These are phyloP conservation scores for Suhomyces kunorum DNA, from an alignment of 1,139 yeast genomes.

Conservation along the genomic window DNA sequence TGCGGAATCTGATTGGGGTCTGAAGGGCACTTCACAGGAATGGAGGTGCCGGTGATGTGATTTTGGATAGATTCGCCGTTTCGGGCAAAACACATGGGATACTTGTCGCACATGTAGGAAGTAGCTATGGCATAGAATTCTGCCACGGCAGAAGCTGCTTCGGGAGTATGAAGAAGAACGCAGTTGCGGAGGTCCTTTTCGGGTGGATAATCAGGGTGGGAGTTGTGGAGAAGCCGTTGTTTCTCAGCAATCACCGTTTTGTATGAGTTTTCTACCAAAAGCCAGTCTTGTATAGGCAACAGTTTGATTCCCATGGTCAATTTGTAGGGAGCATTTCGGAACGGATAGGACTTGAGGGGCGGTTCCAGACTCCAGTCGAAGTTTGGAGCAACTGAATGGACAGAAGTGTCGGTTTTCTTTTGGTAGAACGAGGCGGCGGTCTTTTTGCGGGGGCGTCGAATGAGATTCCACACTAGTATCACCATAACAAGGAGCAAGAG, in stretches of 20 bases:
- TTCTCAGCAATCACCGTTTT: constrained; percentile 46
- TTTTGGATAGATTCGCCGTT: constrained; percentile 40
- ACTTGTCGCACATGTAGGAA: constrained; percentile 51
- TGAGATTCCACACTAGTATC: not conserved
- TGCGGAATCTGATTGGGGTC: constrained; percentile 24
- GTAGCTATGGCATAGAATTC: constrained; percentile 58
- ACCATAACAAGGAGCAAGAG: not conserved
- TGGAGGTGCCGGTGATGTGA: constrained; percentile 38
- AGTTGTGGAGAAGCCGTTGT: constrained; percentile 37
- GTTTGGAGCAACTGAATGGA: constrained; percentile 27
- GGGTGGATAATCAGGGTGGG: constrained; percentile 38
- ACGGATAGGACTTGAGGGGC: constrained; percentile 48
- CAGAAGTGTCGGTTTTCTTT: constrained; percentile 3
- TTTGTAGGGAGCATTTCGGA: constrained; percentile 60
- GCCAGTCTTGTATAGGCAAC: constrained; percentile 60
- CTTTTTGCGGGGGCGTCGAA: constrained; percentile 2
- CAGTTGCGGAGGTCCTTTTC: constrained; percentile 29
- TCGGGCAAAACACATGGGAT: constrained; percentile 56
- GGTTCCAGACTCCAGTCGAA: constrained; percentile 50
- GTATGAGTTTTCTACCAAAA: constrained; percentile 68
- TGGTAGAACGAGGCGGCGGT: constrained; percentile 4
- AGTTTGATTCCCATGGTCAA: constrained; percentile 69
- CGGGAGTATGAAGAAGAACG: constrained; percentile 42
- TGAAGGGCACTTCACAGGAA: constrained; percentile 30
- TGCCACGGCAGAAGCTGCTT: constrained; percentile 48